Evolutionary conservation across 768 basidiomycete species (phyloP).

Genomic region (Dacryopinax spathularia): DNA sequence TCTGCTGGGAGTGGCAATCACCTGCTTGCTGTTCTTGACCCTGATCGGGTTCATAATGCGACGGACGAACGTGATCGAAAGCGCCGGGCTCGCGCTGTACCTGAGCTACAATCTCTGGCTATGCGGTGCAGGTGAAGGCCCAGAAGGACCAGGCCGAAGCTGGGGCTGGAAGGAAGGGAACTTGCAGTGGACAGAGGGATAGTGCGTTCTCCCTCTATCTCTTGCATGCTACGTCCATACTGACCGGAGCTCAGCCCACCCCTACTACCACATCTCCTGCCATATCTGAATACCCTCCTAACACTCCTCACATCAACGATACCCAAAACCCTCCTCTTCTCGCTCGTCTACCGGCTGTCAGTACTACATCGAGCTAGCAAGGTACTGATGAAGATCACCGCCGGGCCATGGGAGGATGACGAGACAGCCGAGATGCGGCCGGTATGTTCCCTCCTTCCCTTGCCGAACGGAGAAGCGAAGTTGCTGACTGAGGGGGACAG

Average conservation of each 20-base stretch:
- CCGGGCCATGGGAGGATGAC: constrained; percentile 62
- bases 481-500: constrained; percentile 24
- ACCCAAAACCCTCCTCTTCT: constrained; percentile 69
- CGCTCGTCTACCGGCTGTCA: constrained; percentile 63
- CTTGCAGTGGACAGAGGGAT: constrained; percentile 25
- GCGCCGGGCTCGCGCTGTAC: constrained; percentile 72
- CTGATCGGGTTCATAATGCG: constrained; percentile 80
- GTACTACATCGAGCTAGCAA: constrained; percentile 70
- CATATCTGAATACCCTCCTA: constrained; percentile 61
- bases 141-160: constrained; percentile 4
- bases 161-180: constrained; percentile 10
- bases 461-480: neutral
- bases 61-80: constrained; percentile 86
- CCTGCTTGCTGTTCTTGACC: constrained; percentile 79
- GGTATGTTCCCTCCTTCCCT: constrained; percentile 28
- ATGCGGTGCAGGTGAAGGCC: constrained; percentile 28
- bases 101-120: constrained; percentile 86
- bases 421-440: constrained; percentile 53
- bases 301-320: constrained; percentile 76
- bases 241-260: constrained; percentile 30
- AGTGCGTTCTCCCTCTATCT: constrained; percentile 5
- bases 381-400: constrained; percentile 72
- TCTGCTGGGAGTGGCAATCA: constrained; percentile 72
- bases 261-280: constrained; percentile 60
- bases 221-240: neutral